Conservation (phyloP, 495 filamentous ascomycete species). For the Neurospora sp. region DNA sequence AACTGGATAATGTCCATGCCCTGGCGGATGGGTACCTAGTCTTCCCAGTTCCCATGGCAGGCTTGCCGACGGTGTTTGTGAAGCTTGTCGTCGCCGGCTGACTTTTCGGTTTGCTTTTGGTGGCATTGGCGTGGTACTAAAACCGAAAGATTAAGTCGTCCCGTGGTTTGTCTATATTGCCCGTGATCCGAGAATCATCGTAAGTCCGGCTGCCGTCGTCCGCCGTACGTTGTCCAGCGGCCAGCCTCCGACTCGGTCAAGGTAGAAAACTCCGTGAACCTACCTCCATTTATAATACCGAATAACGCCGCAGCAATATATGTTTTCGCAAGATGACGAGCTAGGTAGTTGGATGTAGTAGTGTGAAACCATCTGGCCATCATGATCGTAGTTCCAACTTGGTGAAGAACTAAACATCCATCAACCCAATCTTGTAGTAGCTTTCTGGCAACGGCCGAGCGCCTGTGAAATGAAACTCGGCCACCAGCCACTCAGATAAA, state of each 20-base stretch:
- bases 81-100: background rate
- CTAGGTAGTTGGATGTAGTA: background rate
- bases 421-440: background rate
- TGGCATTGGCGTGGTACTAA: background rate
- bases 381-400: background rate
- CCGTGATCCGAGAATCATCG: background rate
- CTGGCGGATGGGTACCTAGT: background rate
- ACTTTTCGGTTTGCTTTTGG: background rate
- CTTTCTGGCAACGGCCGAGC: background rate
- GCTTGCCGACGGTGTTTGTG: background rate
- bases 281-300: background rate
- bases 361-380: background rate
- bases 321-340: background rate
- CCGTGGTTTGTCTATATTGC: background rate
- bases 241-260: background rate
- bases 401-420: background rate
- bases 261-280: background rate
- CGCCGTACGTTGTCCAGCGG: background rate
- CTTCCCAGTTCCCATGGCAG: background rate
- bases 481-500: background rate
- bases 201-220: background rate
- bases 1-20: background rate
- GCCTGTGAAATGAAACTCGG: background rate
- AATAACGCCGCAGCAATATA: background rate
- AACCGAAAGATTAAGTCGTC: background rate